These are phyloP conservation scores for Yamadazyma sp. DNA, from an alignment of 805 yeast genomes.

Conservation along the genomic window DNA sequence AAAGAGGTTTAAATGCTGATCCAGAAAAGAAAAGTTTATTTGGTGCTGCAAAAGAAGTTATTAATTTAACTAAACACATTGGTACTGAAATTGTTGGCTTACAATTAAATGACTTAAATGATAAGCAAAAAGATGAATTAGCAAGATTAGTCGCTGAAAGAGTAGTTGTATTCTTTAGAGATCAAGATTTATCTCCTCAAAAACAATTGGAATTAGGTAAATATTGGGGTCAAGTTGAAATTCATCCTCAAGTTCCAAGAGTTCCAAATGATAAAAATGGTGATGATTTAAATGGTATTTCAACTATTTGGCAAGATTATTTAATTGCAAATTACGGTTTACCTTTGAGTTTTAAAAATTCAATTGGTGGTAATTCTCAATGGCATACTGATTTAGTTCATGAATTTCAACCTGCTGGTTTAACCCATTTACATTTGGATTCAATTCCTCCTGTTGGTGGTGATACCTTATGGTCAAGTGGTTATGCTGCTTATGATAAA, in stretches of 20 bases:
- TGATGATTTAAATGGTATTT: constrained; percentile 26
- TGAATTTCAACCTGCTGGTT: constrained; percentile 35
- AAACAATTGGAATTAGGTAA: constrained; percentile 27
- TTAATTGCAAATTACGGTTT: constrained; percentile 24
- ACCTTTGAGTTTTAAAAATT: constrained; percentile 25
- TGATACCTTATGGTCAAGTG: constrained; percentile 56
- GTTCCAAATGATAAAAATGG: constrained; percentile 18
- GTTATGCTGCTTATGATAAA: constrained; percentile 58
- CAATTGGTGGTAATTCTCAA: constrained; percentile 22
- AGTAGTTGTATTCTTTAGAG: constrained; percentile 29
- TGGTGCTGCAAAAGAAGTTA: constrained; percentile 28
- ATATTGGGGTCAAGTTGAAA: constrained; percentile 29
- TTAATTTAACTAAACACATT: constrained; percentile 22
- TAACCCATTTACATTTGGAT: constrained; percentile 37
- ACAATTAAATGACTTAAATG: constrained; percentile 24
- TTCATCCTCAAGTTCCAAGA: constrained; percentile 26
- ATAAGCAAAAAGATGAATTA: constrained; percentile 27
- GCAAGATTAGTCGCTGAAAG: constrained; percentile 28
- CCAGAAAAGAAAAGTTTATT: constrained; percentile 30
- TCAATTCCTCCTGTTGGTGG: constrained; percentile 49
- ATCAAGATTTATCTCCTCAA: constrained; percentile 31
- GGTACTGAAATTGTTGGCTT: constrained; percentile 30
- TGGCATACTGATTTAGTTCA: constrained; percentile 40
- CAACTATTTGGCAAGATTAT: constrained; percentile 42
- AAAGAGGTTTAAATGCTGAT: constrained; percentile 28